Percentiles rank a stretch among this genome's conserved stretches.
Evolutionary conservation across 192 early-diverging fungal genomes (phyloP).

Genomic region (Dissophora globulifera): DNA sequence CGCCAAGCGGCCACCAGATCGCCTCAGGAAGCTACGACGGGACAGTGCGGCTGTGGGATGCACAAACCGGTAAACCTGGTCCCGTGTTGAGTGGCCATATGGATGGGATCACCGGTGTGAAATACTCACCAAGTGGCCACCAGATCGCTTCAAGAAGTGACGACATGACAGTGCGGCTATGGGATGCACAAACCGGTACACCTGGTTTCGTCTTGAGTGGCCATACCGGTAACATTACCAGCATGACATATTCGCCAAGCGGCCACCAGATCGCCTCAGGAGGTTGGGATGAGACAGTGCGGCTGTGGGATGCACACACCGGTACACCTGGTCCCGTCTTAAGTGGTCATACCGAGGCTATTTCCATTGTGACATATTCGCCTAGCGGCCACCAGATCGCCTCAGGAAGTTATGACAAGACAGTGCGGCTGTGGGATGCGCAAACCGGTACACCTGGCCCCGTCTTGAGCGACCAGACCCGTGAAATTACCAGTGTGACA

Average conservation of each 20-base stretch:
- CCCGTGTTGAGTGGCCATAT: neutral
- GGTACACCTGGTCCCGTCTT: neutral
- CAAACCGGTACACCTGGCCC: no score
- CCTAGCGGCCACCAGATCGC: no score
- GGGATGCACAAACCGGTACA: no score
- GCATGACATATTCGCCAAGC: neutral
- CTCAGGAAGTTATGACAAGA: no score
- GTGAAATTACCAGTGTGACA: no score
- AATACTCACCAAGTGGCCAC: no score
- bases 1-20: neutral
- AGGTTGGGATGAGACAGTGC: neutral
- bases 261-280: neutral
- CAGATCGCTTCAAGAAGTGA: no score
- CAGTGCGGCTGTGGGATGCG: no score
- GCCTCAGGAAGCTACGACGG: neutral
- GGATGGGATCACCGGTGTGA: no score
- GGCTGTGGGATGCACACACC: slow-evolving; percentile 1
- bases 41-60: slow-evolving; percentile 6
- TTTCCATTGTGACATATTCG: no score
- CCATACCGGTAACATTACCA: neutral
- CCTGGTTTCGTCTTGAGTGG: neutral
- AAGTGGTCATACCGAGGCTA: neutral
- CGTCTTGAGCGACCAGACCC: no score
- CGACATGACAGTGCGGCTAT: neutral
- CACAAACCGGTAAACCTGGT: neutral